phyloP scores from a whole-genome alignment of 768 basidiomycete species.

The Phaffia tasmanica region DNA sequence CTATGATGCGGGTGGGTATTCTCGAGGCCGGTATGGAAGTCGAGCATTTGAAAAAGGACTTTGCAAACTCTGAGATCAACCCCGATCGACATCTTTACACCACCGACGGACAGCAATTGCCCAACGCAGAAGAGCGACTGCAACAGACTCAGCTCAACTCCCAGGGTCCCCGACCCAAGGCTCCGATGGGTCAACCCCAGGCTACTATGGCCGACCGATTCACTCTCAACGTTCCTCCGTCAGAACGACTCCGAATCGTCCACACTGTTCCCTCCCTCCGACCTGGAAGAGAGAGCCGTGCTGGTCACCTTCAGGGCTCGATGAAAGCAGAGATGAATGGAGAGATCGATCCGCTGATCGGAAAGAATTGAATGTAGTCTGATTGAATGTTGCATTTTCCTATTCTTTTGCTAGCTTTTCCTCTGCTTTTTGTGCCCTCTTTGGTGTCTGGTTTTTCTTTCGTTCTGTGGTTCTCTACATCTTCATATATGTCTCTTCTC shows the following conservation, averaged over 20 bases:
- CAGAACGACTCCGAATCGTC: conserved; percentile 59
- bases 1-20: conserved; percentile 66
- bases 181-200: conserved; percentile 48
- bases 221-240: conserved; percentile 50
- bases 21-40: conserved; percentile 57
- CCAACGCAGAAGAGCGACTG: conserved; percentile 24
- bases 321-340: conserved; percentile 31
- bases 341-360: conserved; percentile 31
- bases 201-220: conserved; percentile 34
- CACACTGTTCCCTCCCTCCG: conserved; percentile 32
- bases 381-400: conserved; percentile 26
- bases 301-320: conserved; percentile 24
- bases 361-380: too few relatives aligned
- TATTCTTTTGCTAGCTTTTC: too few relatives aligned
- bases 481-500: too few relatives aligned
- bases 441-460: too few relatives aligned
- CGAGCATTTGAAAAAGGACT: conserved; percentile 35
- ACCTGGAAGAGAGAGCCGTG: conserved; percentile 28
- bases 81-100: conserved; percentile 26
- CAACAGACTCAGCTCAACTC: conserved; percentile 31
- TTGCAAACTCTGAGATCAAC: conserved; percentile 21
- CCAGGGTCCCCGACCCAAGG: conserved; percentile 31
- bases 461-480: too few relatives aligned
- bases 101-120: conserved; percentile 7
- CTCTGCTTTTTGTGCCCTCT: too few relatives aligned